Conservation (phyloP, 73 alveolate species). For the Paraurostyla sp. region DNA sequence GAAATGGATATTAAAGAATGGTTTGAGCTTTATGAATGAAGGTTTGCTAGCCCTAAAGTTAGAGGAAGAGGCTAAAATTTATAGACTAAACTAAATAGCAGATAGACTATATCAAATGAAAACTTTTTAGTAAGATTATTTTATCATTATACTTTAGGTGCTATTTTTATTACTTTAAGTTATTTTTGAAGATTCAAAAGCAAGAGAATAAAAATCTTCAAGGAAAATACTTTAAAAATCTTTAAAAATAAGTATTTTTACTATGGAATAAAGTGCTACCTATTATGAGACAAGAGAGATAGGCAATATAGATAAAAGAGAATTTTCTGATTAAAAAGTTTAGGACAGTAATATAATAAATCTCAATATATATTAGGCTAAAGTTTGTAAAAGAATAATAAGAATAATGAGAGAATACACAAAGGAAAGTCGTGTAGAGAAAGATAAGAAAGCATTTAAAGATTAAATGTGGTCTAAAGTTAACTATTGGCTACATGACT, state of each 20-base stretch:
- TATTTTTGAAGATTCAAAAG: not conserved
- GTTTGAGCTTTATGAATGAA: not conserved
- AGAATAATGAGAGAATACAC: not conserved
- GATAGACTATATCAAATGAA: not conserved
- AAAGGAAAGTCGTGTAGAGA: conserved; percentile 9
- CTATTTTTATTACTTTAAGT: not conserved
- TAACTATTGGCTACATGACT: conserved; percentile 7
- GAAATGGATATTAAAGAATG: not conserved
- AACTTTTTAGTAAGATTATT: not conserved
- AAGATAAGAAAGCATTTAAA: conserved; percentile 15
- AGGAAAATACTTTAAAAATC: not conserved
- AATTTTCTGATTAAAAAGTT: not conserved
- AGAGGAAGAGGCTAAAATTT: not conserved
- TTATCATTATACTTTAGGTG: not conserved
- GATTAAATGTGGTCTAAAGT: conserved; percentile 50
- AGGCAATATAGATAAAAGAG: not conserved
- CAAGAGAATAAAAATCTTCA: not conserved
- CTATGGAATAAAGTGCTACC: not conserved
- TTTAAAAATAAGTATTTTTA: not conserved
- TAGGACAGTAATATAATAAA: not conserved
- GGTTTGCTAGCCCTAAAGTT: not conserved
- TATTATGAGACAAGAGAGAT: not conserved
- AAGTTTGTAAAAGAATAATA: not conserved
- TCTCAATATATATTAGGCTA: not conserved
- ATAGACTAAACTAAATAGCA: not conserved